These are phyloP conservation scores for Colletotrichum falcatum DNA, from an alignment of 2,329 filamentous ascomycete species.

Conservation along the genomic window DNA sequence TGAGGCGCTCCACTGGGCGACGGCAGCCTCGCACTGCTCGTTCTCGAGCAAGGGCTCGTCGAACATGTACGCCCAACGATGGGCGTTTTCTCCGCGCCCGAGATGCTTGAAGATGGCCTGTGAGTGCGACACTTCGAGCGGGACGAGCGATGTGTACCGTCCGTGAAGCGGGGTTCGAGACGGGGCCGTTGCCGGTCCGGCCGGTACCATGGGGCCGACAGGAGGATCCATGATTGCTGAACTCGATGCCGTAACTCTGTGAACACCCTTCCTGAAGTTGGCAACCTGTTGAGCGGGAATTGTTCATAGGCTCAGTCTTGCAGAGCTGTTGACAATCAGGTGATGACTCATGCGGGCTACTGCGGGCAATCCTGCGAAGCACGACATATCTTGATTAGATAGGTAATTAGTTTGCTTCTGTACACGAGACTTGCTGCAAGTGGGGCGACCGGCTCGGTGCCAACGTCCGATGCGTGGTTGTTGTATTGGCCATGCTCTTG, in stretches of 20 bases:
- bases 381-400: background rate
- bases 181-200: slow-evolving; percentile 41
- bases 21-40: slow-evolving; percentile 41
- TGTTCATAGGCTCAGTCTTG: background rate
- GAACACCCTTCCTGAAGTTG: background rate
- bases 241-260: background rate
- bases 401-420: background rate
- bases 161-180: slow-evolving; percentile 46
- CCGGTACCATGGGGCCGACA: slow-evolving; percentile 42
- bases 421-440: background rate
- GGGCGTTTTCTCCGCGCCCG: slow-evolving; percentile 47
- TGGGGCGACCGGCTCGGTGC: slow-evolving; percentile 18
- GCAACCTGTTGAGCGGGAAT: fast-evolving
- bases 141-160: slow-evolving; percentile 48
- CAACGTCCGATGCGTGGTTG: background rate
- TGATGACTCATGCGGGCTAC: slow-evolving; percentile 4
- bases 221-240: slow-evolving; percentile 5
- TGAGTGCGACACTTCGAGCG: slow-evolving; percentile 46
- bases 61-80: slow-evolving; percentile 52
- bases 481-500: background rate
- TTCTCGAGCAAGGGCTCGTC: slow-evolving; percentile 43
- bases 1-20: slow-evolving; percentile 45
- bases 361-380: background rate
- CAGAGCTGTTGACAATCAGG: no score
- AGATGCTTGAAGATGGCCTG: slow-evolving; percentile 49